Conservation (phyloP, 1,284 basidiomycete genomes). For the Boletus semigastroideus region DNA sequence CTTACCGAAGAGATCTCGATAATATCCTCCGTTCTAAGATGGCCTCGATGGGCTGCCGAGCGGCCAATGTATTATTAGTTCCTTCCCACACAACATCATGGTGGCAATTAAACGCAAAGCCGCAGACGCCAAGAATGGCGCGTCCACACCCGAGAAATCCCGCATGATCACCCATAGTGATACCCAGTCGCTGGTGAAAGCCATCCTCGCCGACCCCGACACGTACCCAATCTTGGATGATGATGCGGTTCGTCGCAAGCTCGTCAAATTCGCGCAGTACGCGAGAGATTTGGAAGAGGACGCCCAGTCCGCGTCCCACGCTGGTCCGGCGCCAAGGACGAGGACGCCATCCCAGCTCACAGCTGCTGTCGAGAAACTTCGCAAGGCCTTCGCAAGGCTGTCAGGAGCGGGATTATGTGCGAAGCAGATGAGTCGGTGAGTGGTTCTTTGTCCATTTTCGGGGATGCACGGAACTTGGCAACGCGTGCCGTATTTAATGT, state of each 20-base stretch:
- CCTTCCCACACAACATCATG: conserved; percentile 12
- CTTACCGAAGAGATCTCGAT: background rate
- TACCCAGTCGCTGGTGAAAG: conserved; percentile 37
- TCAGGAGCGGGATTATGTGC: conserved; percentile 51
- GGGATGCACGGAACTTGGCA: too few species aligned
- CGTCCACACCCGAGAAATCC: conserved; percentile 32
- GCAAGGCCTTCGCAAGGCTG: too few species aligned
- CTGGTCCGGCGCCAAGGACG: conserved; percentile 34
- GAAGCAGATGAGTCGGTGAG: conserved; percentile 58
- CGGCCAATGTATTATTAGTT: too few species aligned
- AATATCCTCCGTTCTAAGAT: conserved; percentile 1
- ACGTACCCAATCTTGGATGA: conserved; percentile 39
- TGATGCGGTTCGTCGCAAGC: conserved; percentile 31
- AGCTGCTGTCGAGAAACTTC: conserved; percentile 47
- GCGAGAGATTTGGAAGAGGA: conserved; percentile 44
- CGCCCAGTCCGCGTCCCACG: conserved; percentile 10
- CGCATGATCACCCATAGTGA: conserved; percentile 31
- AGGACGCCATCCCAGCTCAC: conserved; percentile 43
- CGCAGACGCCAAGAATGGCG: conserved; percentile 20
- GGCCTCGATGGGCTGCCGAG: background rate
- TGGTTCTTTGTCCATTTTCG: too few species aligned
- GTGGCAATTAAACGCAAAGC: conserved; percentile 39
- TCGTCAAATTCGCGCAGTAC: conserved; percentile 45
- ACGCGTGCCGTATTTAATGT: too few species aligned
- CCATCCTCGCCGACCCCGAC: conserved; percentile 37